Conservation (phyloP, 768 basidiomycete genomes). For the Trametes meyenii region DNA sequence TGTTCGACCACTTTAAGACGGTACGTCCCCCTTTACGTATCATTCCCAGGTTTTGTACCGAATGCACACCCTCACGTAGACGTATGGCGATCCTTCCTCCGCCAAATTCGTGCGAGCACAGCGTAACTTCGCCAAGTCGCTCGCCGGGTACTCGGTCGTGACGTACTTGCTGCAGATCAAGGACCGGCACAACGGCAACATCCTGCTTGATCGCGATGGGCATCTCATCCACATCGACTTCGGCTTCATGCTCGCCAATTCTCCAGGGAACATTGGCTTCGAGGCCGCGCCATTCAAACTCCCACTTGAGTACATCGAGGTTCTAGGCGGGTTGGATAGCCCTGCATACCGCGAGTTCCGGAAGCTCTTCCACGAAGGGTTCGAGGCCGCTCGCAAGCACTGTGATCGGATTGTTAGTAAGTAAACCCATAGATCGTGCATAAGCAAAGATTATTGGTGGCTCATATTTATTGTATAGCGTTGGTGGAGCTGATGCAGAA, state of each 20-base stretch:
- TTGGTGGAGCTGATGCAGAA: slow-evolving; percentile 99
- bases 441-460: background rate
- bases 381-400: slow-evolving; percentile 92
- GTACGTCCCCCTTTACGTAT: slow-evolving; percentile 39
- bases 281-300: slow-evolving; percentile 99
- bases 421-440: slow-evolving; percentile 31
- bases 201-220: slow-evolving; percentile 92
- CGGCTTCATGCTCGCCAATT: slow-evolving; percentile 96
- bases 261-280: slow-evolving; percentile 96
- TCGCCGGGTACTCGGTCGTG: slow-evolving; percentile 93
- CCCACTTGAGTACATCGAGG: slow-evolving; percentile 92
- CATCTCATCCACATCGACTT: slow-evolving; percentile 98
- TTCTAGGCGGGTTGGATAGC: slow-evolving; percentile 83
- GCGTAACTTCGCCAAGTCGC: slow-evolving; percentile 89
- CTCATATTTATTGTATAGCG: slow-evolving; percentile 38
- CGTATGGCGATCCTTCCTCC: slow-evolving; percentile 87
- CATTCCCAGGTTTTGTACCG: background rate
- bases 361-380: slow-evolving; percentile 87
- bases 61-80: slow-evolving; percentile 44
- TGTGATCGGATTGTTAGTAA: slow-evolving; percentile 93
- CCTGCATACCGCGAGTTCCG: slow-evolving; percentile 83
- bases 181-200: slow-evolving; percentile 98
- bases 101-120: slow-evolving; percentile 90
- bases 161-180: slow-evolving; percentile 98
- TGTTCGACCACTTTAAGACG: slow-evolving; percentile 90